Percentiles rank a stretch among this genome's conserved stretches.
phyloP scores from a whole-genome alignment of 169 alveolate species.

The Plasmodium malariae region DNA sequence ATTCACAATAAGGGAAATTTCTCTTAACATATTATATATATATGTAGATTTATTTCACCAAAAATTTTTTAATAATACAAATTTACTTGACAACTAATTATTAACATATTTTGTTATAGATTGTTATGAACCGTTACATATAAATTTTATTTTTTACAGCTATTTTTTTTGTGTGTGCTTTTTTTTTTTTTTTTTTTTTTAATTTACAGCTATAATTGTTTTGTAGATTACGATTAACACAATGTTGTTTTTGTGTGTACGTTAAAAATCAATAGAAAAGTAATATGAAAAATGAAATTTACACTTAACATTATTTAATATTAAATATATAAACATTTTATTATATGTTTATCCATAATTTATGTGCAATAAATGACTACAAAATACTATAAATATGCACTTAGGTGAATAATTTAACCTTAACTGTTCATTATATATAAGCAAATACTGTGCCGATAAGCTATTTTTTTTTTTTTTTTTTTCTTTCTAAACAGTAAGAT shows the following conservation, averaged over 20 bases:
- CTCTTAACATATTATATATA: background rate
- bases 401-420: slow-evolving; percentile 46
- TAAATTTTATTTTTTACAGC: slow-evolving; percentile 51
- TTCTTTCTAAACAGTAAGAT: background rate
- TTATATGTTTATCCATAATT: slow-evolving; percentile 31
- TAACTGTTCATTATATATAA: slow-evolving; percentile 36
- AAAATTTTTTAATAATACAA: slow-evolving; percentile 3
- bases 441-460: slow-evolving; percentile 41
- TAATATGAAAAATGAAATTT: slow-evolving; percentile 11
- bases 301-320: slow-evolving; percentile 23
- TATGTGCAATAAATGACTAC: slow-evolving; percentile 16
- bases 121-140: slow-evolving; percentile 47
- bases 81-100: slow-evolving; percentile 17
- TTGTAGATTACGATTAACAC: slow-evolving; percentile 16
- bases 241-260: slow-evolving; percentile 77
- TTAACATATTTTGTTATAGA: slow-evolving; percentile 27
- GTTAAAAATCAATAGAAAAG: slow-evolving; percentile 46
- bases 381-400: slow-evolving; percentile 53
- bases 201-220: slow-evolving; percentile 61
- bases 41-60: background rate
- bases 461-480: slow-evolving; percentile 61
- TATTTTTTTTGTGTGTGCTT: slow-evolving; percentile 31
- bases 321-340: slow-evolving; percentile 14
- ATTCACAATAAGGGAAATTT: background rate
- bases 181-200: slow-evolving; percentile 62